phyloP scores from a whole-genome alignment of 306 rosid genomes.

The Datisca glomerata region DNA sequence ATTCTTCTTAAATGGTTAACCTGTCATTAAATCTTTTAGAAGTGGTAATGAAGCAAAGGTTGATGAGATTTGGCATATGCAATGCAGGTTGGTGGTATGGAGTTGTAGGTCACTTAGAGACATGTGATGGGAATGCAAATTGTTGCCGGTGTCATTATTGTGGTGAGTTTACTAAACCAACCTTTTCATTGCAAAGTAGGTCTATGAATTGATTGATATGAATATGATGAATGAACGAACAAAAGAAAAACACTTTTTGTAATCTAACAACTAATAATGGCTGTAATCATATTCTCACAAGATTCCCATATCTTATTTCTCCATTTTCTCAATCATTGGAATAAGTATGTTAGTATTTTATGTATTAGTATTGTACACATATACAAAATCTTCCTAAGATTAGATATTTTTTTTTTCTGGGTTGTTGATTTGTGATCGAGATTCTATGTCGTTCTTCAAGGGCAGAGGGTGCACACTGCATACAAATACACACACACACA shows the following conservation, averaged over 20 bases:
- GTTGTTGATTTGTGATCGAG: too few species aligned
- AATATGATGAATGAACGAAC: neutral
- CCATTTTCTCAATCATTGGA: neutral
- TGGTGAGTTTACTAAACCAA: conserved; percentile 46
- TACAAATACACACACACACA: too few species aligned
- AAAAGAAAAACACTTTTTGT: too few species aligned
- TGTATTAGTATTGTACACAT: too few species aligned
- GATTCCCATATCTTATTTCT: conserved; percentile 1
- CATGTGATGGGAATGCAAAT: conserved; percentile 62
- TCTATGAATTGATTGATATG: neutral
- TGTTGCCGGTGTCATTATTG: conserved; percentile 59
- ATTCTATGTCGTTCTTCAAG: too few species aligned
- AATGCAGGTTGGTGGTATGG: conserved; percentile 99
- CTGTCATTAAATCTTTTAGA: neutral
- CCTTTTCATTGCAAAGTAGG: conserved; percentile 8
- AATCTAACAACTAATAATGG: too few species aligned
- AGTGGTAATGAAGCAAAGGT: conserved; percentile 5
- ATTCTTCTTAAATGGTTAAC: too few species aligned
- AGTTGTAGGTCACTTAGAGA: conserved; percentile 83
- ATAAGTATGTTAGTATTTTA: too few species aligned
- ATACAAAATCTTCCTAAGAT: too few species aligned
- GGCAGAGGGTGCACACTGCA: too few species aligned
- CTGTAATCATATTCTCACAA: neutral
- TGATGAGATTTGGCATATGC: conserved; percentile 19
- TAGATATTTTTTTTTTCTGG: too few species aligned